Evolutionary conservation across 2,329 filamentous ascomycete genomes (phyloP).

Genomic region (Gnomoniopsis sp.): DNA sequence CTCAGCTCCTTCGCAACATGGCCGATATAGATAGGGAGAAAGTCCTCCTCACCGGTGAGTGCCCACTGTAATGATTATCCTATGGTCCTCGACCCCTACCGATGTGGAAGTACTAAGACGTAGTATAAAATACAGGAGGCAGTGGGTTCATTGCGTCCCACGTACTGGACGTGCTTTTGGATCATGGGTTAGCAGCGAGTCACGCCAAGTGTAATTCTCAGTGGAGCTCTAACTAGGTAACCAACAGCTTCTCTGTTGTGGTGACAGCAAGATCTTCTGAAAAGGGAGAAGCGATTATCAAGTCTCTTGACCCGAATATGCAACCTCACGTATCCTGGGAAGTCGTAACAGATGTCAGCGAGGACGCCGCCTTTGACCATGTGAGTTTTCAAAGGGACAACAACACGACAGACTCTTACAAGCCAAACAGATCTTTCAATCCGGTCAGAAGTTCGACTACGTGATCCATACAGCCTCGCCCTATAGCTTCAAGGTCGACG

Average conservation of each 20-base stretch:
- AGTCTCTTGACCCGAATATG: slow-evolving; percentile 38
- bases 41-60: slow-evolving; percentile 25
- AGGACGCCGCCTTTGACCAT: slow-evolving; percentile 65
- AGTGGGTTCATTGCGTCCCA: slow-evolving; percentile 54
- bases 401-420: not conserved
- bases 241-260: slow-evolving; percentile 37
- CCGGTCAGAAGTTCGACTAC: slow-evolving; percentile 58
- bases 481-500: slow-evolving; percentile 64
- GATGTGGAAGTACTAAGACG: not conserved
- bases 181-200: slow-evolving; percentile 30
- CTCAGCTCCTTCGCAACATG: not conserved
- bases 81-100: too few relatives aligned
- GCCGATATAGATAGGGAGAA: slow-evolving; percentile 14
- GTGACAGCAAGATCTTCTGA: slow-evolving; percentile 45
- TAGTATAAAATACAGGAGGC: slow-evolving; percentile 31
- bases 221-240: too few relatives aligned
- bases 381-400: slow-evolving; percentile 24
- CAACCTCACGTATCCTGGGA: slow-evolving; percentile 38
- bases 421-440: slow-evolving; percentile 31
- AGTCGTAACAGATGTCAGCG: slow-evolving; percentile 70
- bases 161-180: slow-evolving; percentile 44
- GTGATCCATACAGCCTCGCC: slow-evolving; percentile 74
- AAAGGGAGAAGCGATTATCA: slow-evolving; percentile 42
- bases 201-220: slow-evolving; percentile 11
- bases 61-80: too few relatives aligned